These are phyloP conservation scores for Ophidiomyces ophidiicola DNA, from an alignment of 2,329 filamentous ascomycete species.

Conservation along the genomic window DNA sequence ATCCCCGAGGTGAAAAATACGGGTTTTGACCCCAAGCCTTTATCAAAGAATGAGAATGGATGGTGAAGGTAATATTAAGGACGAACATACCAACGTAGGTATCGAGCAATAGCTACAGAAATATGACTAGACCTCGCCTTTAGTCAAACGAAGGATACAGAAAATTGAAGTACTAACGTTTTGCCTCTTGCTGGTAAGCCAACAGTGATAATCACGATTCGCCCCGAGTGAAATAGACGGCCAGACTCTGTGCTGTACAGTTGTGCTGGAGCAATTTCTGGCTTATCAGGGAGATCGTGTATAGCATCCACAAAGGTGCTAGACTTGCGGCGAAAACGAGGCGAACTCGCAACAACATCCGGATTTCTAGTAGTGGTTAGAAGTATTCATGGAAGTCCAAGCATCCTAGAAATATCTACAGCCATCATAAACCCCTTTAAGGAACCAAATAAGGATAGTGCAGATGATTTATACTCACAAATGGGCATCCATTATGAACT, in stretches of 20 bases:
- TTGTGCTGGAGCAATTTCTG: constrained; percentile 82
- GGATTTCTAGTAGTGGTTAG: constrained; percentile 51
- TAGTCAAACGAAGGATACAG: not conserved
- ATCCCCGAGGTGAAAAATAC: constrained; percentile 93
- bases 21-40: constrained; percentile 91
- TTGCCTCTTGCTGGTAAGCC: constrained; percentile 90
- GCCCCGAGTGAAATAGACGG: constrained; percentile 87
- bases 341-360: constrained; percentile 81
- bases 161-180: constrained; percentile 58
- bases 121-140: constrained; percentile 60
- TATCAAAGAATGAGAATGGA: constrained; percentile 14
- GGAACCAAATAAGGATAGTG: not conserved
- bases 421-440: not conserved
- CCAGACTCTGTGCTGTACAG: constrained; percentile 98
- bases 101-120: constrained; percentile 86
- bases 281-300: constrained; percentile 76
- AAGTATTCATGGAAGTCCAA: constrained; percentile 9
- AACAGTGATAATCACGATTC: constrained; percentile 95
- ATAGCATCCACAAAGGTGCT: constrained; percentile 96
- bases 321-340: constrained; percentile 79
- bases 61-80: constrained; percentile 2
- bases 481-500: constrained; percentile 5
- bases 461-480: constrained; percentile 9
- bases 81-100: constrained; percentile 71
- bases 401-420: not conserved